These are phyloP conservation scores for Poa pratensis DNA, from an alignment of 176 grass and related monocot species.

Conservation along the genomic window DNA sequence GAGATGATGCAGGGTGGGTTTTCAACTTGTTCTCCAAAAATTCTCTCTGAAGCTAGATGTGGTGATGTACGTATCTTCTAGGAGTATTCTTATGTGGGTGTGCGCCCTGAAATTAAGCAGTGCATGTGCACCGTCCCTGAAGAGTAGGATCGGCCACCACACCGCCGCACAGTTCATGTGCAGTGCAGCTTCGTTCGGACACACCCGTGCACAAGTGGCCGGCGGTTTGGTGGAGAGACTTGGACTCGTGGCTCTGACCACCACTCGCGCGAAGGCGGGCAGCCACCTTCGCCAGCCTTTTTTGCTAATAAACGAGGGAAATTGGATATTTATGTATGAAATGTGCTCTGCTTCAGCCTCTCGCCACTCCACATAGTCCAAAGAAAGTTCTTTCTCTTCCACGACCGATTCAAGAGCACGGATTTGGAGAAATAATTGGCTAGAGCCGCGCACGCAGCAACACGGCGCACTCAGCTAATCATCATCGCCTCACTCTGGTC, in stretches of 20 bases:
- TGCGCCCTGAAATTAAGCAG: neutral
- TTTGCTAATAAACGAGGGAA: neutral
- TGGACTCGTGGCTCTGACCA: neutral
- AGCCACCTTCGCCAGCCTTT: neutral
- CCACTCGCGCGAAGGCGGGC: neutral
- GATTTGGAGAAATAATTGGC: neutral
- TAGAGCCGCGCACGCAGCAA: neutral
- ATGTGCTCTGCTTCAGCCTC: neutral
- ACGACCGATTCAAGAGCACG: neutral
- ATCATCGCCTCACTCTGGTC: neutral
- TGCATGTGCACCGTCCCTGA: neutral
- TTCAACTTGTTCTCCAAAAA: too few species aligned
- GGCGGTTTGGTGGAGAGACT: constrained; percentile 3
- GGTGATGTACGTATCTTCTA: too few species aligned
- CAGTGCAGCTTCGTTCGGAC: neutral
- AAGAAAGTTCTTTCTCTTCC: neutral
- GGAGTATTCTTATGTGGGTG: neutral
- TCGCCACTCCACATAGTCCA: neutral
- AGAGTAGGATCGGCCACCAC: neutral
- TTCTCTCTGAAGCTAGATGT: too few species aligned
- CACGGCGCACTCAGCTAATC: neutral
- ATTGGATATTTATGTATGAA: neutral
- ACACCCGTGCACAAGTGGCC: neutral
- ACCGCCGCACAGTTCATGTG: neutral
- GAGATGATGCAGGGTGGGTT: too few species aligned